phyloP scores from a whole-genome alignment of 306 rosid species.

The Ziziphus jujuba region DNA sequence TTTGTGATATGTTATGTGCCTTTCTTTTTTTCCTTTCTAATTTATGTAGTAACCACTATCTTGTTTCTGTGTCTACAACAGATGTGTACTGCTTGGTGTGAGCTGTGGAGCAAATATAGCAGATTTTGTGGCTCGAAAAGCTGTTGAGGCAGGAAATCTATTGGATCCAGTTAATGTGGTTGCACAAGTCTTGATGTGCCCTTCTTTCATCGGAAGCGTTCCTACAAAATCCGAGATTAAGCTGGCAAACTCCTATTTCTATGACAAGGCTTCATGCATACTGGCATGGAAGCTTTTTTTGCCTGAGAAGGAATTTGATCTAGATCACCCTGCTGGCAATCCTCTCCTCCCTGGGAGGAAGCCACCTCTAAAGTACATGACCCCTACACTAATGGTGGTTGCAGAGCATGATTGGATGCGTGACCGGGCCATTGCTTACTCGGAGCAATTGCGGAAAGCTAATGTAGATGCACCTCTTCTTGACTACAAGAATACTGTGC shows the following conservation, averaged over 20 bases:
- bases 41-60: not conserved
- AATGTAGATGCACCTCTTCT: conserved; percentile 34
- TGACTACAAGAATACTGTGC: conserved; percentile 34
- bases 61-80: conserved; percentile 24
- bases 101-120: conserved; percentile 96
- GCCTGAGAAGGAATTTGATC: conserved; percentile 64
- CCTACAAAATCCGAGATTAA: conserved; percentile 85
- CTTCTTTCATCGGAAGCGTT: conserved; percentile 67
- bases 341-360: conserved; percentile 62
- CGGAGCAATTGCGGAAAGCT: conserved; percentile 21
- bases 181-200: conserved; percentile 85
- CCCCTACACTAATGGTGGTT: conserved; percentile 82
- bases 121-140: conserved; percentile 71
- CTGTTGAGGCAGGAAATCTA: conserved; percentile 70
- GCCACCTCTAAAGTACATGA: conserved; percentile 70
- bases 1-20: not conserved
- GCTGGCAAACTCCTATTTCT: conserved; percentile 83
- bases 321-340: conserved; percentile 85
- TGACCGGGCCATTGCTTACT: conserved; percentile 82
- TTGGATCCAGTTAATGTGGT: conserved; percentile 88
- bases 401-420: conserved; percentile 95
- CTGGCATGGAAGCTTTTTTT: conserved; percentile 89
- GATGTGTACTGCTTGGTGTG: conserved; percentile 91
- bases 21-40: not conserved
- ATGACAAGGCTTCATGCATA: conserved; percentile 81